phyloP scores from a whole-genome alignment of 768 basidiomycete species.

The Xanthoconium stramineum region DNA sequence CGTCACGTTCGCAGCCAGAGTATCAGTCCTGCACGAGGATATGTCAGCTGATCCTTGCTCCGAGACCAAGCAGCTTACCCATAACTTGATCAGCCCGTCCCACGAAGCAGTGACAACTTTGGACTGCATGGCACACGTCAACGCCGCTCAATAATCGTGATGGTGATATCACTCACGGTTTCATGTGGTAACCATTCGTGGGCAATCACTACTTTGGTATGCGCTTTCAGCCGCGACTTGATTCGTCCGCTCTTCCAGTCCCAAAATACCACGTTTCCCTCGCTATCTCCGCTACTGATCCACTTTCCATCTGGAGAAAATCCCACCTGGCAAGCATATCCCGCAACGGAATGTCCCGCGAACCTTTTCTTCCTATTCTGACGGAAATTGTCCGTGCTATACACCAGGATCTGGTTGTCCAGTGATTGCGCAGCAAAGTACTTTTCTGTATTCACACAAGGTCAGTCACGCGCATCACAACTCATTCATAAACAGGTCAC shows the following conservation, averaged over 20 bases:
- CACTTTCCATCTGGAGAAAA: conserved; percentile 99
- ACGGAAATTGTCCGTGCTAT: conserved; percentile 96
- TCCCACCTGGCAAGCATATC: conserved; percentile 95
- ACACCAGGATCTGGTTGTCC: conserved; percentile 97
- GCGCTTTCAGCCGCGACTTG: conserved; percentile 84
- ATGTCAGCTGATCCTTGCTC: conserved; percentile 1
- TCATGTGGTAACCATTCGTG: conserved; percentile 99
- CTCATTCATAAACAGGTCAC: conserved; percentile 32
- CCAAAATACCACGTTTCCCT: conserved; percentile 97
- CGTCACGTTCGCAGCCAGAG: background rate
- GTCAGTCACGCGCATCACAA: conserved; percentile 11
- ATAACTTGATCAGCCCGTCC: conserved; percentile 98
- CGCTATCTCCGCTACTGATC: conserved; percentile 95
- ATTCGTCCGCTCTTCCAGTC: conserved; percentile 99
- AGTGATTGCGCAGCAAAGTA: conserved; percentile 97
- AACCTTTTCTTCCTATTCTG: conserved; percentile 99
- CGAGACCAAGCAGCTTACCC: conserved; percentile 55
- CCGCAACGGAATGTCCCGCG: conserved; percentile 94
- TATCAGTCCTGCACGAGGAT: conserved; percentile 29
- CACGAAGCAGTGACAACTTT: conserved; percentile 97
- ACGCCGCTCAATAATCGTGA: background rate
- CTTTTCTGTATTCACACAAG: conserved; percentile 55
- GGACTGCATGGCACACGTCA: conserved; percentile 51
- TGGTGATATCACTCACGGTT: conserved; percentile 56
- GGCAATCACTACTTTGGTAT: conserved; percentile 94